These are phyloP conservation scores for Gentiana straminea DNA, from an alignment of 257 asterid genomes.

Conservation along the genomic window DNA sequence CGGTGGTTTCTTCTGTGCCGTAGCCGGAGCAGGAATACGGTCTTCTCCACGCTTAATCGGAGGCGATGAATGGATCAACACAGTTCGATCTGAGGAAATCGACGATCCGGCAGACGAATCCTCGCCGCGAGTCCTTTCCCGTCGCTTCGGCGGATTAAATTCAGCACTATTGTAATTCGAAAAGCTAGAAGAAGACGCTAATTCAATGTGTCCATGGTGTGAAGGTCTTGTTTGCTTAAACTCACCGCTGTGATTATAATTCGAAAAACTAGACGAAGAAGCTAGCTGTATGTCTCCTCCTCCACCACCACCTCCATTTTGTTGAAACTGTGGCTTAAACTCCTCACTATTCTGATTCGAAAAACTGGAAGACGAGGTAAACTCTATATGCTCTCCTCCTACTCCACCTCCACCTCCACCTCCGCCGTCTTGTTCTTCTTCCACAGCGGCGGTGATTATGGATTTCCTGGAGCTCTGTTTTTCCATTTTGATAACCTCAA, in stretches of 20 bases:
- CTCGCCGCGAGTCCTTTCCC: conserved; percentile 3
- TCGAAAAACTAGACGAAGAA: neutral
- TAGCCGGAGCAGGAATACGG: conserved; percentile 10
- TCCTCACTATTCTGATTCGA: neutral
- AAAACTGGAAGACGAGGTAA: neutral
- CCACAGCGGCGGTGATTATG: conserved; percentile 2
- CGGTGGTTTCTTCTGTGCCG: conserved; percentile 3
- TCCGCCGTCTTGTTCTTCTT: neutral
- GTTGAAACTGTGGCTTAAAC: neutral
- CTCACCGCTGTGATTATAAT: conserved; percentile 5
- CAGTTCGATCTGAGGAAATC: conserved; percentile 32
- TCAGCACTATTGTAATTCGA: conserved; percentile 26
- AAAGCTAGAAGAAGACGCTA: conserved; percentile 1
- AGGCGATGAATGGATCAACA: conserved; percentile 27
- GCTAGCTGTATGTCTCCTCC: conserved; percentile 1
- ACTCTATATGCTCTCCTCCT: too few species aligned
- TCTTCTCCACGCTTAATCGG: conserved; percentile 13
- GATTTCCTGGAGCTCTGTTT: conserved; percentile 6
- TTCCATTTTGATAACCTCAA: conserved; percentile 2
- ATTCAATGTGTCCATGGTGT: neutral
- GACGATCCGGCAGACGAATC: conserved; percentile 47
- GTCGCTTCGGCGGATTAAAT: conserved; percentile 35
- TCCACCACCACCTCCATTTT: neutral
- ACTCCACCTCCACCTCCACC: neutral
- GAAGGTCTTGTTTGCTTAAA: neutral